Conservation (phyloP, 768 basidiomycete species). For the Ramaria rubella region DNA sequence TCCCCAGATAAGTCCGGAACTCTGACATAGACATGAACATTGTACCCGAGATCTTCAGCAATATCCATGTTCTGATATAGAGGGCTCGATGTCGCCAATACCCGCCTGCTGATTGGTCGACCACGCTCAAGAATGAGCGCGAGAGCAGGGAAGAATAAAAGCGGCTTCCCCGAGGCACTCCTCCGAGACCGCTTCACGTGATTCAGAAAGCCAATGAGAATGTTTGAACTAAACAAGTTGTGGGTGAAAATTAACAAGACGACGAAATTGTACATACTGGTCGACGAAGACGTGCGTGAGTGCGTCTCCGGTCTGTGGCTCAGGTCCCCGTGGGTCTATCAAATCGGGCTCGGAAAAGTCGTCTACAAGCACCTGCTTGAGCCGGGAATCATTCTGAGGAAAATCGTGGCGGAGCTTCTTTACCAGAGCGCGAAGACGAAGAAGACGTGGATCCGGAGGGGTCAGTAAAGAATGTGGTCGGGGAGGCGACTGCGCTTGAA, state of each 20-base stretch:
- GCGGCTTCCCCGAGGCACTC: slow-evolving; percentile 33
- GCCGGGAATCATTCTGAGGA: slow-evolving; percentile 37
- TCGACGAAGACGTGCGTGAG: slow-evolving; percentile 38
- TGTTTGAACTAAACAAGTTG: slow-evolving; percentile 59
- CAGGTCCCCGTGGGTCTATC: slow-evolving; percentile 8
- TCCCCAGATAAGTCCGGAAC: slow-evolving; percentile 48
- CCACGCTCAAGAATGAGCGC: slow-evolving; percentile 78
- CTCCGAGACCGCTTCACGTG: slow-evolving; percentile 55
- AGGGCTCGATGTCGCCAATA: slow-evolving; percentile 76
- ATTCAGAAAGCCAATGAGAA: slow-evolving; percentile 74
- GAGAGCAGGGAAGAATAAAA: slow-evolving; percentile 72
- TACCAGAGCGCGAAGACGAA: slow-evolving; percentile 48
- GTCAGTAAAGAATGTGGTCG: slow-evolving; percentile 30
- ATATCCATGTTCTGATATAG: slow-evolving; percentile 76
- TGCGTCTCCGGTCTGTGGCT: slow-evolving; percentile 19
- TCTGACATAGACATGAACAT: slow-evolving; percentile 60
- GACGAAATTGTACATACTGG: slow-evolving; percentile 30
- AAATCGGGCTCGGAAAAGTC: background rate
- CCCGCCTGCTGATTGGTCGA: slow-evolving; percentile 63
- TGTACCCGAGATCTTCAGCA: slow-evolving; percentile 68
- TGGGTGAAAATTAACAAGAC: background rate
- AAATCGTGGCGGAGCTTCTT: slow-evolving; percentile 51
- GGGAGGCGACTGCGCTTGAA: slow-evolving; percentile 15
- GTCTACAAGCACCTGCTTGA: slow-evolving; percentile 4
- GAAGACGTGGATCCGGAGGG: slow-evolving; percentile 40